A percentile compares a stretch with the other conserved stretches of the same genome.
Conservation (phyloP, 805 yeast species). For the Wickerhamomyces bisporus region DNA sequence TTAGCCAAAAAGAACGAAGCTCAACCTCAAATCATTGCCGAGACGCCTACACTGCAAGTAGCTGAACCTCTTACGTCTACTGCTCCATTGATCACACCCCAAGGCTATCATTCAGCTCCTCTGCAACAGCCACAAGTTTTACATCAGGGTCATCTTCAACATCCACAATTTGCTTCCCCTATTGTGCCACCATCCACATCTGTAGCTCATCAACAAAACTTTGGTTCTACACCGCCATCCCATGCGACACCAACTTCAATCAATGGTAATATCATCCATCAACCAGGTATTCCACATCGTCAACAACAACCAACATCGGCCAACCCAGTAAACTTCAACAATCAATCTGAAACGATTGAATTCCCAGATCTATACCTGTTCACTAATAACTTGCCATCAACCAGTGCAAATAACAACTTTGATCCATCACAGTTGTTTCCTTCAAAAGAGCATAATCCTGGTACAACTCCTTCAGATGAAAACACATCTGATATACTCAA, state of each 20-base stretch:
- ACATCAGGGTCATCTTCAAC: too few species aligned
- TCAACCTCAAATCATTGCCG: too few species aligned
- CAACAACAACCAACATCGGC: slow-evolving; percentile 1
- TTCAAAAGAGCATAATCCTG: not conserved
- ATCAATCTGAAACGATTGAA: slow-evolving; percentile 9
- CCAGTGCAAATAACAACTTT: slow-evolving; percentile 11
- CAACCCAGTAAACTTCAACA: slow-evolving; percentile 2
- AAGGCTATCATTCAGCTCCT: too few species aligned
- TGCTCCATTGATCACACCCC: too few species aligned
- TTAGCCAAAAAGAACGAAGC: slow-evolving; percentile 15
- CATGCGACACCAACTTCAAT: too few species aligned
- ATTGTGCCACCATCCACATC: too few species aligned
- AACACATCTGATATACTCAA: slow-evolving; percentile 13
- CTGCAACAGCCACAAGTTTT: too few species aligned
- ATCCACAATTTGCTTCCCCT: too few species aligned
- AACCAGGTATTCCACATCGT: not conserved
- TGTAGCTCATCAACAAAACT: not conserved
- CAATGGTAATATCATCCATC: not conserved
- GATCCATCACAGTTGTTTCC: slow-evolving; percentile 26
- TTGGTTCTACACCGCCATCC: too few species aligned
- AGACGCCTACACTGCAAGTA: too few species aligned
- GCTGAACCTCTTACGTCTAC: too few species aligned
- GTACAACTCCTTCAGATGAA: slow-evolving; percentile 12
- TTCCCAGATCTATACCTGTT: slow-evolving; percentile 26
- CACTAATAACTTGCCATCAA: slow-evolving; percentile 20